Evolutionary conservation across 164 flowering plant species (phyloP).

Genomic region (Euptelea pleiosperma): DNA sequence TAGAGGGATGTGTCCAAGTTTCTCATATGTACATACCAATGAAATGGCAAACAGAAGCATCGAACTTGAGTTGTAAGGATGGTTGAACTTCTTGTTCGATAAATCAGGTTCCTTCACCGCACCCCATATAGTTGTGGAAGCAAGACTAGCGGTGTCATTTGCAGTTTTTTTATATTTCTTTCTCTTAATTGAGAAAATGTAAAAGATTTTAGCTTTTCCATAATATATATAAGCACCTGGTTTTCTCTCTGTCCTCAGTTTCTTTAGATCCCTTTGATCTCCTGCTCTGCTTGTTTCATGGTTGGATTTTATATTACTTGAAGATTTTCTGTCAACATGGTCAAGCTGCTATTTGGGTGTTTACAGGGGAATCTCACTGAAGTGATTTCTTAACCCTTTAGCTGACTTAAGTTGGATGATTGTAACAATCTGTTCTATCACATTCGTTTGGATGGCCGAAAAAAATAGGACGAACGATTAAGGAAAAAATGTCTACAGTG

Average conservation of each 20-base stretch:
- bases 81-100: not conserved
- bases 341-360: not conserved
- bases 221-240: slow-evolving; percentile 1
- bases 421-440: too few species aligned
- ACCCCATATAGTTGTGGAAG: not conserved
- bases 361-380: not conserved
- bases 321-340: not conserved
- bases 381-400: too few species aligned
- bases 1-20: slow-evolving; percentile 1
- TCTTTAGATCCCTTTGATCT: too few species aligned
- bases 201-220: slow-evolving; percentile 6
- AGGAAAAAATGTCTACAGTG: too few species aligned
- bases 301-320: not conserved
- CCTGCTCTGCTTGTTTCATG: too few species aligned
- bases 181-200: slow-evolving; percentile 6
- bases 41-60: not conserved
- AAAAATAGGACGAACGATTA: too few species aligned
- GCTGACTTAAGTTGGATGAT: too few species aligned
- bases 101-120: not conserved
- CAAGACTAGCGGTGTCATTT: not conserved
- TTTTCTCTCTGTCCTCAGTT: not conserved
- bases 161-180: not conserved
- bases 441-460: too few species aligned
- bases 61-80: slow-evolving; percentile 6
- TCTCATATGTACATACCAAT: slow-evolving; percentile 9